Base-by-base conservation (phyloP, 2,329 filamentous ascomycete genomes). In the Zymoseptoria tritici region DNA sequence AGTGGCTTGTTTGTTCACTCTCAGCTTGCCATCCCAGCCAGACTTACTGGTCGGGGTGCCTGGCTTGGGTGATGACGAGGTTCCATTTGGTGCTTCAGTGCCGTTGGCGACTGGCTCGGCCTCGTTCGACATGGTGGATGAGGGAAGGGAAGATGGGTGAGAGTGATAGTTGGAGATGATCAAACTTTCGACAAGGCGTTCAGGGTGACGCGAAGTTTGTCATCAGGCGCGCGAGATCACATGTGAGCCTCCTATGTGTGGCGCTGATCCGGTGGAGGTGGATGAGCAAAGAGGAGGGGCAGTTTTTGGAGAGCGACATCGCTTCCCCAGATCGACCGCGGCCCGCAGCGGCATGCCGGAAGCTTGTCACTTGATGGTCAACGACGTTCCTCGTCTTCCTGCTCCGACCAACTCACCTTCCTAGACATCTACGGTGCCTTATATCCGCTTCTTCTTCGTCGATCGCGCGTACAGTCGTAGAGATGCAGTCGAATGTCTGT, bases 21-120 rank as follows among this genome's bases (percentile, higher is more conserved):
- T 82, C 60, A 93, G 80, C 76, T 93, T 93, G 64, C 90, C 90
- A 73, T 93, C 90, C 90, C 90, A 93, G 62, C 90, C 90, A 8
- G 69, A 68, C 55, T 66, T 67, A 54, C 58, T 64, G 36, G 31
- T 62, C 3, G 64, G 58, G 8, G 58, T 58, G 36, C 42, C 46
- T 9, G 57, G 57, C 9, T 57, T 53, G n/a, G 55, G 24, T 29
- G 58, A 52, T 24, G 56, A 49, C 20, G 57, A 60, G 16, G 13
- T 46, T 64, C 60, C n/a, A 56, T 62, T 26, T 52, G 52, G 51
- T 24, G 51, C 21, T 56, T 49, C 36, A 13, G 22, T 31, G 46
- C 55, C 55, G 42, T 57, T 52, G 36, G 51, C 13, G 13, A 46
- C 36, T 46, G 36, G 0, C 36, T 46, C 36, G 13, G 11, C 36